Evolutionary conservation across 2,329 filamentous ascomycete species (phyloP).

Genomic region (Knoxdaviesia capensis): DNA sequence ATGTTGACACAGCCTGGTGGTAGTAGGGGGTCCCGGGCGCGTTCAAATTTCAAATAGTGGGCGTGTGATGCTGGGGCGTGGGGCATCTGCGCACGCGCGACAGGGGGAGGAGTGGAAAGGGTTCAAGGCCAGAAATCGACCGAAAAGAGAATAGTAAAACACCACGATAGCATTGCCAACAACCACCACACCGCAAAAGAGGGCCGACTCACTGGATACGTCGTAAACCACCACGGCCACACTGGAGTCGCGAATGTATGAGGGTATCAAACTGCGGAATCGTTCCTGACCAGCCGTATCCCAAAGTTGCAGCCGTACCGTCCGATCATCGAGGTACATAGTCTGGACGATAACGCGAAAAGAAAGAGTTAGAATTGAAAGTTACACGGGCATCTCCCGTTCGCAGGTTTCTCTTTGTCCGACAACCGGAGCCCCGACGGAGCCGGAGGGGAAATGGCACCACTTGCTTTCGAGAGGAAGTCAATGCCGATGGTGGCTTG

Average conservation of each 20-base stretch:
- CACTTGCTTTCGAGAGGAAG: constrained; percentile 79
- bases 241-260: constrained; percentile 94
- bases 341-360: constrained; percentile 32
- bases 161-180: too few relatives aligned
- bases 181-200: not conserved
- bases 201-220: constrained; percentile 51
- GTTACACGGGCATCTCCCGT: not conserved
- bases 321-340: constrained; percentile 98
- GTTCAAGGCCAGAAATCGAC: too few relatives aligned
- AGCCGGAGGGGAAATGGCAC: not conserved
- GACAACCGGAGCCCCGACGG: too few relatives aligned
- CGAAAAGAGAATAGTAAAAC: too few relatives aligned
- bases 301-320: constrained; percentile 92
- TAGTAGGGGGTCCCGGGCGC: constrained; percentile 4
- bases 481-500: constrained; percentile 99
- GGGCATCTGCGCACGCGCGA: too few relatives aligned
- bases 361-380: constrained; percentile 1
- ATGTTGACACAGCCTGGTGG: not conserved
- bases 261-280: constrained; percentile 91
- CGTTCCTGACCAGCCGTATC: constrained; percentile 95
- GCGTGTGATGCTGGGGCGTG: too few relatives aligned
- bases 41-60: not conserved
- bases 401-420: too few relatives aligned
- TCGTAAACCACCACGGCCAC: constrained; percentile 98
- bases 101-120: too few relatives aligned